Evolutionary conservation across 106 monocot species (phyloP).

Genomic region (Acorus calamus): DNA sequence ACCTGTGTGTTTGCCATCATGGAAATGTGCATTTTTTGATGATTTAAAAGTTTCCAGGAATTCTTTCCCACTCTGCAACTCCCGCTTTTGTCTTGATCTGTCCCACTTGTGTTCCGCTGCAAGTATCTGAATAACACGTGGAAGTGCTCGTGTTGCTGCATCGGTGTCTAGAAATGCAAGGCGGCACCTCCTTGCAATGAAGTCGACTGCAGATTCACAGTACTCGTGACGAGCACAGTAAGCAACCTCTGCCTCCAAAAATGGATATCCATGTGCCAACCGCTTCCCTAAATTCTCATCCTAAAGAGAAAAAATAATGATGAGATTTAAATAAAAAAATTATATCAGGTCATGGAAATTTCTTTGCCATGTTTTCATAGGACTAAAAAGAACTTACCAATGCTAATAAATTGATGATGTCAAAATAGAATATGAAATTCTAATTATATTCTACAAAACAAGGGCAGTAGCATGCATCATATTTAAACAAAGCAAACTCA

Average conservation of each 20-base stretch:
- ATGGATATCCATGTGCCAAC: slow-evolving; percentile 94
- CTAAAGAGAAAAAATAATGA: slow-evolving; percentile 10
- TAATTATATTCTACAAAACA: too few relatives aligned
- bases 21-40: slow-evolving; percentile 90
- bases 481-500: too few relatives aligned
- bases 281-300: slow-evolving; percentile 86
- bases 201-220: slow-evolving; percentile 89
- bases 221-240: slow-evolving; percentile 90
- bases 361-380: too few relatives aligned
- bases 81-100: slow-evolving; percentile 63
- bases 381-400: too few relatives aligned
- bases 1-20: slow-evolving; percentile 69
- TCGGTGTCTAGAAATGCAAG: slow-evolving; percentile 96
- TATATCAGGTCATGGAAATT: too few relatives aligned
- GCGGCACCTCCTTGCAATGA: slow-evolving; percentile 78
- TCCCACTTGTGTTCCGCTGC: slow-evolving; percentile 87
- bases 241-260: slow-evolving; percentile 91
- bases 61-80: slow-evolving; percentile 53
- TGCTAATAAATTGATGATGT: too few relatives aligned
- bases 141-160: slow-evolving; percentile 77
- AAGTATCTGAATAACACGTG: slow-evolving; percentile 73
- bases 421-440: too few relatives aligned
- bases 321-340: too few relatives aligned
- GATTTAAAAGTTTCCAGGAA: slow-evolving; percentile 97
- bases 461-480: too few relatives aligned